Evolutionary conservation across 2,329 filamentous ascomycete genomes (phyloP), one percentile per base, ranked within the genome.

Genomic region (Microsporum canis): DNA sequence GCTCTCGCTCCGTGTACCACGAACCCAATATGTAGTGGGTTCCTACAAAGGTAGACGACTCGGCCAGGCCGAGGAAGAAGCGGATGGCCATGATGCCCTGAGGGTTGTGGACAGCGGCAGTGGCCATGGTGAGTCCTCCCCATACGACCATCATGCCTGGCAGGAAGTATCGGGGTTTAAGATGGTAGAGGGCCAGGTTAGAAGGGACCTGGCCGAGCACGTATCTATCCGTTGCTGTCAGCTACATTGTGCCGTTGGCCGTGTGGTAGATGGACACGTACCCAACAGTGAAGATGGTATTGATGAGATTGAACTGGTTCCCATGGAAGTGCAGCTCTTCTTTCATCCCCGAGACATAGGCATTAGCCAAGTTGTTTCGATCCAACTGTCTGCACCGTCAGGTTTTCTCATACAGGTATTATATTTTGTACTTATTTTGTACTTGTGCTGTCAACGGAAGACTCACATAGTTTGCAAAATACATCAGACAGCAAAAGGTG

Each of bases 281-380:
- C 64, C 78, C 79, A n/a, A 79, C 74, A 27, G 71, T 76, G 67
- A 78, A 76, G 34, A 76, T 67, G 5, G 71, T 71, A 5, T 71
- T 74, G 65, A 71, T 74, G 5, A 71, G 71, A 5, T 74, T 73
- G 14, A 73, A 69, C 61, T 75, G 68, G 38, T 70, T 71, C 8
- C 72, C 71, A 36, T 69, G 68, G 66, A 74, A 71, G n/a, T 66
- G 61, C 27, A 73, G 61, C 36, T 73, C 72, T 55, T 73, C 71
- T 39, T 72, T 68, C 71, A 74, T 74, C 12, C 72, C 71, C 41
- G 69, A 70, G 27, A 73, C 70, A 61, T 72, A 74, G 38, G 75
- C 75, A 67, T 78, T 78, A 31, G 72, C 74, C 55, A 78, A 65
- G 51, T 77, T 77, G 4, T 69, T 70, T 36, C 75, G 72, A 51